Evolutionary conservation across 805 yeast genomes (phyloP).

Genomic region (Yarrowia sp.): DNA sequence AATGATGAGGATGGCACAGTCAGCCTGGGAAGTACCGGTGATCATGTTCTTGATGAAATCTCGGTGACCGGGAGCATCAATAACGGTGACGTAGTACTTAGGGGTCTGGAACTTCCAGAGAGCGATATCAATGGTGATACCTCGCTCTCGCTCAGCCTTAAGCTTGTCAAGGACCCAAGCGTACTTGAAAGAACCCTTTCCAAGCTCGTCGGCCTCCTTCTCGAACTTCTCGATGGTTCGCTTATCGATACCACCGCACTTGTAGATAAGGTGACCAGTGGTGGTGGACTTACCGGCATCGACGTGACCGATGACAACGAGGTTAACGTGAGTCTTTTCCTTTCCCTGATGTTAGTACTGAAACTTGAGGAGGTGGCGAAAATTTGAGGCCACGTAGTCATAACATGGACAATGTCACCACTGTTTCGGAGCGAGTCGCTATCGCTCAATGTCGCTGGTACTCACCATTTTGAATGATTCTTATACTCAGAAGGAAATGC

Average conservation of each 20-base stretch:
- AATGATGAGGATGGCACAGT: slow-evolving; percentile 87
- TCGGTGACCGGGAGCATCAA: slow-evolving; percentile 96
- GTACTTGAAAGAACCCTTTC: slow-evolving; percentile 97
- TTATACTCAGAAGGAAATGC: slow-evolving; percentile 53
- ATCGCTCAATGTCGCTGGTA: slow-evolving; percentile 10
- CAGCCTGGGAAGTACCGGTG: slow-evolving; percentile 95
- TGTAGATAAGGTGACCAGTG: slow-evolving; percentile 98
- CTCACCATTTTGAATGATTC: slow-evolving; percentile 41
- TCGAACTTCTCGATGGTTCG: slow-evolving; percentile 98
- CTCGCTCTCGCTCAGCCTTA: slow-evolving; percentile 96
- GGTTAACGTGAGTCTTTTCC: slow-evolving; percentile 98
- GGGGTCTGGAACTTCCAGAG: slow-evolving; percentile 93
- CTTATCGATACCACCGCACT: slow-evolving; percentile 98
- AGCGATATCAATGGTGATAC: slow-evolving; percentile 95
- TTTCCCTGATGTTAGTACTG: slow-evolving; percentile 65
- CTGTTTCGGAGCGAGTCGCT: not conserved
- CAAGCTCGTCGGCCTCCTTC: slow-evolving; percentile 97
- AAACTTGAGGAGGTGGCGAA: not conserved
- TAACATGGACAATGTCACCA: not conserved
- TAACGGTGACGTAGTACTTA: slow-evolving; percentile 86
- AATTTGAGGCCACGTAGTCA: not conserved
- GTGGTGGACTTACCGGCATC: slow-evolving; percentile 99
- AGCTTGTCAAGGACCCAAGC: slow-evolving; percentile 97
- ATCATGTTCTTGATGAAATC: slow-evolving; percentile 97
- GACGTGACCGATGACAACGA: slow-evolving; percentile 99